Base-by-base conservation (phyloP, 2,329 filamentous ascomycete species). In the Claviceps pazoutovae region DNA sequence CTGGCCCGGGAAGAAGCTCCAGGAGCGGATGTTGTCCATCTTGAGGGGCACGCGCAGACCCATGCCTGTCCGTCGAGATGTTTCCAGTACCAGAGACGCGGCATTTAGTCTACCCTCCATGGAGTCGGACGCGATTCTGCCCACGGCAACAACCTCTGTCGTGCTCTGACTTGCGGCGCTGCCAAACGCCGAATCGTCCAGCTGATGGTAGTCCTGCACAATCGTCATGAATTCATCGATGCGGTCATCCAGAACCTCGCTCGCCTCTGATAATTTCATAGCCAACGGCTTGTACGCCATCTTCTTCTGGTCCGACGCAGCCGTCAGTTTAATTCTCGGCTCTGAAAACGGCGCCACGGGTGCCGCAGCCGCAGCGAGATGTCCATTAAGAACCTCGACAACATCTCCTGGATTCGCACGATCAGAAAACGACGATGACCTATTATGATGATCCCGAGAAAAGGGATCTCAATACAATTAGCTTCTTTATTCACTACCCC, bases 1-100 rank as follows among this genome's bases (percentile, higher is more conserved):
- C 64, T 97, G 90, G 5, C 93, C 93, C 0, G 91, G 93, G 64
- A 97, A 97, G 71, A 97, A 88, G 63, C 88, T 84, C 68, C 85
- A 93, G 1, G 77, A 57, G 34, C 74, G 70, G 1, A 95, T 66
- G 2, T 76, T 76, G 54, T 84, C 78, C 53, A 96, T 72, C 57
- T 88, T 87, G 17, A 98, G 68, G 4, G 88, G 86, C 34, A 96
- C 79, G 53, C 93, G 79, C 53, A 87, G 72, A 4, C 90, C 93
- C 56, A 84, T 87, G 38, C 93, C 93, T 59, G 82, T 87, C 34
- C 87, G 77, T 58, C 91, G 76, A 23, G 89, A 95, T 19, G 85
- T 91, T 68, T 98, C 93, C 1, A 98, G 75, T 3, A 96, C 83
- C 17, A 97, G 70, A 1, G 88, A 95, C 1, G 88, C 84, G 1